Evolutionary conservation across 2,329 filamentous ascomycete species (phyloP).

Genomic region (Verticillium longisporum): DNA sequence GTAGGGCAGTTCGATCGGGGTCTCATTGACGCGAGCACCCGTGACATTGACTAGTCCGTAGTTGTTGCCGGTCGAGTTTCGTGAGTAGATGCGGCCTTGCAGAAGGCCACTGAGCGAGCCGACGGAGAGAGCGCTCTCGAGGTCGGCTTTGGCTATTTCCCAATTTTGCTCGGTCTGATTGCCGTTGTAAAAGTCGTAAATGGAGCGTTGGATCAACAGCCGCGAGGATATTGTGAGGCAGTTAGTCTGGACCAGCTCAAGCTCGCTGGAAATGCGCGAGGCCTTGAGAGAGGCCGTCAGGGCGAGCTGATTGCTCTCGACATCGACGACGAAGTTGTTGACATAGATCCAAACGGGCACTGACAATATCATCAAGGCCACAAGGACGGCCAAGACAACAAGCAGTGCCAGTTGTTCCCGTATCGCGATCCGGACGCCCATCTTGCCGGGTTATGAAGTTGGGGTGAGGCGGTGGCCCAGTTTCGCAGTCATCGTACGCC

Average conservation of each 20-base stretch:
- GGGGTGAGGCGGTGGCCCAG: slow-evolving; percentile 6
- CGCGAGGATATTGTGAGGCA: slow-evolving; percentile 66
- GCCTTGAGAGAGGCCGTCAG: slow-evolving; percentile 84
- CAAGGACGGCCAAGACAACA: slow-evolving; percentile 67
- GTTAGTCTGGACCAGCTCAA: slow-evolving; percentile 71
- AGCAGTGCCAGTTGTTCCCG: slow-evolving; percentile 78
- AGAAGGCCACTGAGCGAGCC: slow-evolving; percentile 52
- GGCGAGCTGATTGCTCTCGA: slow-evolving; percentile 56
- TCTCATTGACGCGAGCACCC: slow-evolving; percentile 25
- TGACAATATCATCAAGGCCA: slow-evolving; percentile 70
- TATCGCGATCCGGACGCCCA: slow-evolving; percentile 74
- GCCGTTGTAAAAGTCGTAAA: slow-evolving; percentile 44
- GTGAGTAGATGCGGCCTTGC: slow-evolving; percentile 68
- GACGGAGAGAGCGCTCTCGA: slow-evolving; percentile 62
- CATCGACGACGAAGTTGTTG: slow-evolving; percentile 43
- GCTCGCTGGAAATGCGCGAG: slow-evolving; percentile 69
- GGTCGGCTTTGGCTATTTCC: slow-evolving; percentile 52
- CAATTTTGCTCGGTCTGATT: slow-evolving; percentile 56
- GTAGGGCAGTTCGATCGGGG: slow-evolving; percentile 54
- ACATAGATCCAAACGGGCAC: slow-evolving; percentile 65
- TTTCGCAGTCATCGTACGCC: slow-evolving; percentile 8
- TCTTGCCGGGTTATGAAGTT: slow-evolving; percentile 8
- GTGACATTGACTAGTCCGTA: slow-evolving; percentile 61
- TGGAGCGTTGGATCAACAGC: slow-evolving; percentile 48
- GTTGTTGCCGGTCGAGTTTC: slow-evolving; percentile 51